These are phyloP conservation scores for Peniophora sp. DNA, from an alignment of 1,284 basidiomycete species.

Conservation along the genomic window DNA sequence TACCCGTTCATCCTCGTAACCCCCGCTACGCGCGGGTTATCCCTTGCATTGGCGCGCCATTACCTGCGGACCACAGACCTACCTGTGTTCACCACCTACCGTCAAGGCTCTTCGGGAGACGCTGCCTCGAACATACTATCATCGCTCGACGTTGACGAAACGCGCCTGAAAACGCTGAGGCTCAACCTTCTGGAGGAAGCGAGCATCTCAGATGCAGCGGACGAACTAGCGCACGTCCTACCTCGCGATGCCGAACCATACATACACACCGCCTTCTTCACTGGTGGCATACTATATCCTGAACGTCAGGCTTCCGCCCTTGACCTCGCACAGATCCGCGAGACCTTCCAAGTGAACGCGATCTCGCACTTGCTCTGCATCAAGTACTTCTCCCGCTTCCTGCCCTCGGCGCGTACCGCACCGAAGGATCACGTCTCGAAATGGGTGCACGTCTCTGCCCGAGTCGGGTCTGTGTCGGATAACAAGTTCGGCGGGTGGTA, in stretches of 20 bases:
- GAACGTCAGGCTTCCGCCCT: conserved; percentile 52
- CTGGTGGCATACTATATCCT: conserved; percentile 46
- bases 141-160: conserved; percentile 33
- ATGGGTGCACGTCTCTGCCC: conserved; percentile 57
- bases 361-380: conserved; percentile 55
- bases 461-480: conserved; percentile 57
- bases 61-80: conserved; percentile 40
- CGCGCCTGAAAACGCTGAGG: conserved; percentile 37
- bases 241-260: conserved; percentile 25
- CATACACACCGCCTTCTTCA: conserved; percentile 48
- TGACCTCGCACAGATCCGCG: conserved; percentile 31
- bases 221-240: conserved; percentile 29
- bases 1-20: conserved; percentile 26
- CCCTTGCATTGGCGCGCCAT: conserved; percentile 48
- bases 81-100: conserved; percentile 49
- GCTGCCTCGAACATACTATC: conserved; percentile 35
- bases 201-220: conserved; percentile 41
- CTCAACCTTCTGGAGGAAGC: conserved; percentile 45
- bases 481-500: conserved; percentile 66
- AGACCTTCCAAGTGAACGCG: conserved; percentile 50
- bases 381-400: conserved; percentile 54
- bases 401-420: conserved; percentile 24
- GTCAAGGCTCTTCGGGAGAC: conserved; percentile 26
- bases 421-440: conserved; percentile 27
- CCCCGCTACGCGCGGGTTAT: conserved; percentile 41